Conservation (phyloP, 164 flowering plant species). For the Akebia trifoliata region DNA sequence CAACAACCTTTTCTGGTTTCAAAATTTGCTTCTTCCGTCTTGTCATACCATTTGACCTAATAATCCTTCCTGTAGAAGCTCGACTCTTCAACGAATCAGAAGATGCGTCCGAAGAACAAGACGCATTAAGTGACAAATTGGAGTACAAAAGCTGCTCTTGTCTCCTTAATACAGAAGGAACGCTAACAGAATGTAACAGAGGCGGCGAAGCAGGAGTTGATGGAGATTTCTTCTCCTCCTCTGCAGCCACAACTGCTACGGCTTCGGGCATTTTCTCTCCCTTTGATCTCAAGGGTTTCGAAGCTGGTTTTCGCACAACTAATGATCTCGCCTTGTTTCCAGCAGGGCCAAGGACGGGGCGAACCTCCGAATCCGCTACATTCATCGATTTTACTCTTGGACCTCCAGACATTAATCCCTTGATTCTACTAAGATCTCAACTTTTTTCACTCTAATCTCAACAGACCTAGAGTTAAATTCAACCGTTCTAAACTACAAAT, state of each 20-base stretch:
- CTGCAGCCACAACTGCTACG: too few species aligned
- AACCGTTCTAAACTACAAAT: background rate
- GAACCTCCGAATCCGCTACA: constrained; percentile 51
- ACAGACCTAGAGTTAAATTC: background rate
- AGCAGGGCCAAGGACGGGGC: constrained; percentile 50
- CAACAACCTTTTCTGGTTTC: constrained; percentile 34
- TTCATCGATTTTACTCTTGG: constrained; percentile 57
- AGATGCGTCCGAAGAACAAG: constrained; percentile 60
- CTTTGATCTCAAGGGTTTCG: constrained; percentile 39
- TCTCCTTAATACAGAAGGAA: constrained; percentile 34
- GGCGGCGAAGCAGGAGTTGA: too few species aligned
- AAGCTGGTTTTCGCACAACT: constrained; percentile 29
- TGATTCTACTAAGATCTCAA: constrained; percentile 18
- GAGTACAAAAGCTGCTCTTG: constrained; percentile 45
- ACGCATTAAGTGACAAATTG: constrained; percentile 43
- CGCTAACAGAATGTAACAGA: constrained; percentile 16
- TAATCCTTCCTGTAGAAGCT: constrained; percentile 51
- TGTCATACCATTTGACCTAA: constrained; percentile 30
- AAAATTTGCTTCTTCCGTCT: constrained; percentile 34
- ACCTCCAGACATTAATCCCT: constrained; percentile 49
- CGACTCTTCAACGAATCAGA: constrained; percentile 50
- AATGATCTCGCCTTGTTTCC: constrained; percentile 49
- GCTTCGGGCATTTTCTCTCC: constrained; percentile 30
- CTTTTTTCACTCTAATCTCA: constrained; percentile 6
- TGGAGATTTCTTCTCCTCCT: too few species aligned